Evolutionary conservation across 257 asterid species (phyloP).

Genomic region (Gentiana straminea): DNA sequence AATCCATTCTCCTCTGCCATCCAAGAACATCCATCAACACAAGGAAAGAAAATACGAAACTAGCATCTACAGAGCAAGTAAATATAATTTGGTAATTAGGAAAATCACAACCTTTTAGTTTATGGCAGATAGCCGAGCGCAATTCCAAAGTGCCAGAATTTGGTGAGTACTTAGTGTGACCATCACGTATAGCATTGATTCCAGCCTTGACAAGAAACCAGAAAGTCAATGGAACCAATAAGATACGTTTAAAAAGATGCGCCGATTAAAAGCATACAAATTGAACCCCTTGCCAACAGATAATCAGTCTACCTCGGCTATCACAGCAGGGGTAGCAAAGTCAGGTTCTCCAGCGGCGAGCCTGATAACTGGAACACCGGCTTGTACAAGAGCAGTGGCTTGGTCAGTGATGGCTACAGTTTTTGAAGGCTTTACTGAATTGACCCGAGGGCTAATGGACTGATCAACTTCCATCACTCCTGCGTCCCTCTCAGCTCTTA

Average conservation of each 20-base stretch:
- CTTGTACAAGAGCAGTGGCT: conserved; percentile 83
- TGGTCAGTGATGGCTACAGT: conserved; percentile 90
- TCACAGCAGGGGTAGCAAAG: conserved; percentile 80
- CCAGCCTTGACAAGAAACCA: conserved; percentile 50
- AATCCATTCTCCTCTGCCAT: conserved; percentile 80
- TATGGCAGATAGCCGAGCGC: conserved; percentile 74
- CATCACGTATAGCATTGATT: conserved; percentile 78
- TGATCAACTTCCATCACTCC: conserved; percentile 54
- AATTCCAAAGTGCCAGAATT: conserved; percentile 90
- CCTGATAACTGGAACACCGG: conserved; percentile 91
- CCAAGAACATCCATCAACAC: conserved; percentile 3
- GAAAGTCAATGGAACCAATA: too few relatives aligned
- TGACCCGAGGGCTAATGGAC: conserved; percentile 76
- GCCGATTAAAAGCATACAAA: too few relatives aligned
- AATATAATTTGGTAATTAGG: not conserved
- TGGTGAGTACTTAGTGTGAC: conserved; percentile 83
- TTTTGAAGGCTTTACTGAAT: conserved; percentile 86
- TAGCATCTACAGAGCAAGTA: not conserved
- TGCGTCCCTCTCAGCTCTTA: conserved; percentile 27
- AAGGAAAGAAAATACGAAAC: not conserved
- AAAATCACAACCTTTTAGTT: conserved; percentile 56
- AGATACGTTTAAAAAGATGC: too few relatives aligned
- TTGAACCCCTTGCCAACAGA: too few relatives aligned
- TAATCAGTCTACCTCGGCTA: conserved; percentile 56
- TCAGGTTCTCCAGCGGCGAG: conserved; percentile 98